Conservation (phyloP, 176 grass and related monocot genomes). For the Musa acuminata region DNA sequence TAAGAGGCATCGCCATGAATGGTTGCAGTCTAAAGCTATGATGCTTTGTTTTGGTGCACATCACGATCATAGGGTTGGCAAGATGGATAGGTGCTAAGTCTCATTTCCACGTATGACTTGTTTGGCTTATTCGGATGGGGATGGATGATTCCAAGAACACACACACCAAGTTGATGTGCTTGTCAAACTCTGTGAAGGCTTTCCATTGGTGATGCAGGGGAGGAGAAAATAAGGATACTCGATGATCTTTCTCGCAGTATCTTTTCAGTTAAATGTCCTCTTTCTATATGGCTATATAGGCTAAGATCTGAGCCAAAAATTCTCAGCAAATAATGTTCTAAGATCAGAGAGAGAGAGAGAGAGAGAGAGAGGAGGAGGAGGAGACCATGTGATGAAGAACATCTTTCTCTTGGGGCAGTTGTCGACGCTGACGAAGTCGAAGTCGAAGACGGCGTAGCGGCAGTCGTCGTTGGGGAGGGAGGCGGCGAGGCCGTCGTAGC, state of each 20-base stretch:
- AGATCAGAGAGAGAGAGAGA: neutral
- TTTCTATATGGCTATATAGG: neutral
- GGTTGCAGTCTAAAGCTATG: too few relatives aligned
- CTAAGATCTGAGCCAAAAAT: too few relatives aligned
- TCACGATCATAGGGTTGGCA: neutral
- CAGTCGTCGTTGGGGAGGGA: constrained; percentile 50
- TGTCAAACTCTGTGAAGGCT: neutral
- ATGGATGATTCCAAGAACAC: neutral
- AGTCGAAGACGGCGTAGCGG: constrained; percentile 63
- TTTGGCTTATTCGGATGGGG: neutral
- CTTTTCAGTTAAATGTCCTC: neutral
- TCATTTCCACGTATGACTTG: constrained; percentile 1
- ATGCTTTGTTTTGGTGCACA: neutral
- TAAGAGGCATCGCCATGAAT: neutral
- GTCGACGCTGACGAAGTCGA: constrained; percentile 65
- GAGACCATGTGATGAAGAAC: constrained; percentile 69
- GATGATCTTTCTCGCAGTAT: too few relatives aligned
- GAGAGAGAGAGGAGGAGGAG: neutral
- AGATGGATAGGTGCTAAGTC: neutral
- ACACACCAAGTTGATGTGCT: neutral
- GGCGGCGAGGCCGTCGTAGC: constrained; percentile 61
- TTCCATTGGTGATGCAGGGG: too few relatives aligned
- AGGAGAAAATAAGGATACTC: too few relatives aligned
- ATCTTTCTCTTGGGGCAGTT: constrained; percentile 72
- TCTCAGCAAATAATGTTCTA: too few relatives aligned